Base-by-base conservation (phyloP, 768 basidiomycete genomes). In the Boletales sp. region DNA sequence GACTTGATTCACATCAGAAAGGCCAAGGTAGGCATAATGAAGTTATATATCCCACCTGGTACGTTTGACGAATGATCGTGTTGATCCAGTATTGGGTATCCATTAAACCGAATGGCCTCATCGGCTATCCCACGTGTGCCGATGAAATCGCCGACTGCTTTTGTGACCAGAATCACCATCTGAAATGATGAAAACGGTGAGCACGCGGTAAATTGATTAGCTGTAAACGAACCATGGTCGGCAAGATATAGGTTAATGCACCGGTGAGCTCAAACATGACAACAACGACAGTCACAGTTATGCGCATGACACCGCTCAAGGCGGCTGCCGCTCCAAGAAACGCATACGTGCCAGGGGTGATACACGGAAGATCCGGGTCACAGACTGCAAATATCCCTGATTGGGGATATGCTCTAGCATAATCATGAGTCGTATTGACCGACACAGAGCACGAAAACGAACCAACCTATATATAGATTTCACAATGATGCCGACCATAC, bases 251-350 rank as follows among this genome's bases (percentile, higher is more conserved):
- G 17, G 93, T 97, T 61, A 98, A 68, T 7, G 96, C 95, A 12
- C 96, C 96, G 4, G 96, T 99, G 17, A 99, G 77, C 62, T 98
- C 95, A 66, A 97, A 98, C 94, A 99, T 98, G 69, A 99, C 94
- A 33, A 98, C 96, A 8, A 98, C 96, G 6, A 99, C 94, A 0
- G 94, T 92, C 25, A 98, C 93, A 0, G 96, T 99, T 50, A 98
- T 90, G 58, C 94, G 81, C 81, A 97, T 99, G 46, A 98, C 84
- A 32, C 96, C 95, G 48, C 96, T 94, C 37, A 99, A 73, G 13
- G 94, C 90, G 7, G 96, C 96, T 4, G 96, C 96, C 2, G 96
- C 96, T 7, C 96, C 96, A 12, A 99, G 77, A 62, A 98, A 92
- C 2, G 96, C 96, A 69, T 99, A 98, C 9, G 95, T 97, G 17